A percentile compares a stretch with the other conserved stretches of the same genome.
These are phyloP conservation scores for Amphibolis antarctica DNA, from an alignment of 106 monocot species.

Conservation along the genomic window DNA sequence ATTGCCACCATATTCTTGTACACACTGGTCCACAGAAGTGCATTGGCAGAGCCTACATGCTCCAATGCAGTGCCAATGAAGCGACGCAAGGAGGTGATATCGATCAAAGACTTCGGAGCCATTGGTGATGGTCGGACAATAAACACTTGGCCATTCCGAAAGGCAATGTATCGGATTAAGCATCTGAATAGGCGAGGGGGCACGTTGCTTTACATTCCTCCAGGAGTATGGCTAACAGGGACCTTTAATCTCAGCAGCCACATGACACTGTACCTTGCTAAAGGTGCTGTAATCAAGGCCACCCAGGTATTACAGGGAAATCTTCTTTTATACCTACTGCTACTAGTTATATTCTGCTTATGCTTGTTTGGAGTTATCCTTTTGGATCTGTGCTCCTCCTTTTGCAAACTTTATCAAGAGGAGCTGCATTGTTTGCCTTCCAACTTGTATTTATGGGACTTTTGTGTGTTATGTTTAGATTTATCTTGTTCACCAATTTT, in stretches of 20 bases:
- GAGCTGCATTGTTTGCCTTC: no score
- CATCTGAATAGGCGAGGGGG: slow-evolving; percentile 46
- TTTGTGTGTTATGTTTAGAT: no score
- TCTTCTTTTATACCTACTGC: slow-evolving; percentile 8
- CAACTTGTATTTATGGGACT: no score
- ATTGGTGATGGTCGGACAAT: slow-evolving; percentile 52
- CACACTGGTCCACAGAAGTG: background rate
- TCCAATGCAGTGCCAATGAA: slow-evolving; percentile 40
- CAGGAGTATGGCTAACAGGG: slow-evolving; percentile 81
- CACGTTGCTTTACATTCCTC: slow-evolving; percentile 49
- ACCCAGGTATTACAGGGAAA: slow-evolving; percentile 30
- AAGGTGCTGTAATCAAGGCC: slow-evolving; percentile 71
- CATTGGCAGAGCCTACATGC: slow-evolving; percentile 28
- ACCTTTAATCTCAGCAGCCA: slow-evolving; percentile 86
- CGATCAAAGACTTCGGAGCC: slow-evolving; percentile 47
- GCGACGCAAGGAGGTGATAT: slow-evolving; percentile 36
- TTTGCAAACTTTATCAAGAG: no score
- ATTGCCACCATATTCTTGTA: background rate
- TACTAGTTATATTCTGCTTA: slow-evolving; percentile 4
- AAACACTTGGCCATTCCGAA: slow-evolving; percentile 56
- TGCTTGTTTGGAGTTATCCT: background rate
- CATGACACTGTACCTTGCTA: slow-evolving; percentile 81
- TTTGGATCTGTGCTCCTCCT: no score
- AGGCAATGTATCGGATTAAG: slow-evolving; percentile 60
- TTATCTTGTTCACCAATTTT: no score